Conservation (phyloP, 495 filamentous ascomycete genomes). For the Neurospora terricola region DNA sequence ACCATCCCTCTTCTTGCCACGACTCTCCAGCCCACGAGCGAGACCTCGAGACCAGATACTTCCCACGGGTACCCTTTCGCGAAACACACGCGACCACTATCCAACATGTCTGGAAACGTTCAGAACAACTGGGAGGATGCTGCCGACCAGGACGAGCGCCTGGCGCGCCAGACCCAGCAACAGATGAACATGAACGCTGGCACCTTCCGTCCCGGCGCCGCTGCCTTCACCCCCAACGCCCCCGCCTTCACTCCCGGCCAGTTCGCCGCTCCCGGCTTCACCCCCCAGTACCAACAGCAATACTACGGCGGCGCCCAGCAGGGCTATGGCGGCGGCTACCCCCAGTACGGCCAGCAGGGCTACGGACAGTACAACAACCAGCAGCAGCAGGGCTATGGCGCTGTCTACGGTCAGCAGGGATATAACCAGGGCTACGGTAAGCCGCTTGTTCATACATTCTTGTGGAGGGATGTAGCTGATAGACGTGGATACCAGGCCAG, state of each 20-base stretch:
- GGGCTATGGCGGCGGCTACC: constrained; percentile 31
- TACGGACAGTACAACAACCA: constrained; percentile 43
- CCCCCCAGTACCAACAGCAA: constrained; percentile 38
- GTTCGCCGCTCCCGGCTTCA: constrained; percentile 40
- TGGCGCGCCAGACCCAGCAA: constrained; percentile 68
- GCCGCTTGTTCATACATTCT: constrained; percentile 1
- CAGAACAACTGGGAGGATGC: constrained; percentile 96
- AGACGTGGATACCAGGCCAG: constrained; percentile 24
- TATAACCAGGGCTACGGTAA: constrained; percentile 56
- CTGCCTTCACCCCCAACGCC: constrained; percentile 72
- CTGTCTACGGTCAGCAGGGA: constrained; percentile 33
- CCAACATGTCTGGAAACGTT: constrained; percentile 59
- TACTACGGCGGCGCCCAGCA: constrained; percentile 34
- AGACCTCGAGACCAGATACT: constrained; percentile 2
- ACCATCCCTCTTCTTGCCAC: constrained; percentile 7
- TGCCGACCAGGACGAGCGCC: constrained; percentile 73
- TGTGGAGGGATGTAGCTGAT: constrained; percentile 15
- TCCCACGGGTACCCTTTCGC: neutral
- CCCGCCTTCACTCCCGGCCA: constrained; percentile 71
- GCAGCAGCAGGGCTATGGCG: constrained; percentile 38
- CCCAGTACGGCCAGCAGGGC: constrained; percentile 47
- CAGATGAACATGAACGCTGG: constrained; percentile 60
- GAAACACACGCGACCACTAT: neutral
- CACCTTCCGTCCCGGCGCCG: constrained; percentile 64
- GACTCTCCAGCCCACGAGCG: neutral